Base-by-base conservation (phyloP, 169 alveolate species). In the Theileria orientalis region DNA sequence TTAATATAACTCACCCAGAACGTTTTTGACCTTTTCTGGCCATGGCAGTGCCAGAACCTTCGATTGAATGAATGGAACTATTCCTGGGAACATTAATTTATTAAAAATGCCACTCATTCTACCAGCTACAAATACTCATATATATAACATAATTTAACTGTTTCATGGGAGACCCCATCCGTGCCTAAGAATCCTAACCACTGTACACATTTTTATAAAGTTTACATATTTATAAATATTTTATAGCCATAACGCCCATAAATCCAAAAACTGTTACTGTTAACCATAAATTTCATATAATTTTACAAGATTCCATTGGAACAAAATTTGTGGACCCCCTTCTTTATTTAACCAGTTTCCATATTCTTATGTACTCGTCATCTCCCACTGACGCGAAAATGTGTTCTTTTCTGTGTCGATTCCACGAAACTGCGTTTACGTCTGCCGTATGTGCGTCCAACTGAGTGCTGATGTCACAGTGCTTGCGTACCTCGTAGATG, bases 361-460 rank as follows among this genome's bases (percentile, higher is more conserved):
- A 88, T 40, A 88, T 52, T 70, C 85, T 83, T 46, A 88, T 74
- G 49, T 76, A 84, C 61, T 85, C 90, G 76, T 88, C 93, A 60
- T 88, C 93, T 11, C 91, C 91, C 16, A 85, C 90, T 2, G 91
- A 69, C 6, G 89, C 91, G 33, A 88, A 69, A 19, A 88, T 23
- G 44, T 59, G 68, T 14, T 74, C 76, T 27, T 78, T 61, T 19
- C 61, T 74, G 47, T 68, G 16, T 13, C 54, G 80, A 19, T 82
- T 82, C 93, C 93, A 88, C n/a, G 83, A 74, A 30, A 88, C 93
- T 37, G 87, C 71, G 44, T 88, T 88, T 25, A 88, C 91, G 44
- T 88, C 93, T 54, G 87, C 74, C 51, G 69, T 60, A 76, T 88
- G 93, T 1, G 91, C 93, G 29, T 60, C 46, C 21, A 82, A 67